Evolutionary conservation across 169 alveolate genomes (phyloP).

Genomic region (Eimeria praecox): DNA sequence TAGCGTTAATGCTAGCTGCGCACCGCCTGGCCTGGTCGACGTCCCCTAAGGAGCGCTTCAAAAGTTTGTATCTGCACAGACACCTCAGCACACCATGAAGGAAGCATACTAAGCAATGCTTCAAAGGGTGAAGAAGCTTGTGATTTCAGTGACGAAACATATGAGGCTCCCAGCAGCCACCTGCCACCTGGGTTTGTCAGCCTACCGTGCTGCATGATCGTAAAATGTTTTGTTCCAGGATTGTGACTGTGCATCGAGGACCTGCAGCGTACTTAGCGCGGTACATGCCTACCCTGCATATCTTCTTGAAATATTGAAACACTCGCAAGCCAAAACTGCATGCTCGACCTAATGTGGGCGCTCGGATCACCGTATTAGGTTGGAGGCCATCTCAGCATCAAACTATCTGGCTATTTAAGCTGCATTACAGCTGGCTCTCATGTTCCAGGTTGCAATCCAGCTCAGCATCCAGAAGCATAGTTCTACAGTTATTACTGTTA

Average conservation of each 20-base stretch:
- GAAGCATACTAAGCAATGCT: not conserved
- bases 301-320: not conserved
- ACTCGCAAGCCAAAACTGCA: not conserved
- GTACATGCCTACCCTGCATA: not conserved
- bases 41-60: conserved; percentile 4
- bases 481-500: not conserved
- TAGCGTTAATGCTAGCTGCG: conserved; percentile 49
- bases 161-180: not conserved
- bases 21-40: conserved; percentile 56
- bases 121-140: too few relatives aligned
- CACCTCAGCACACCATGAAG: not conserved
- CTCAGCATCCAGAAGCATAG: not conserved
- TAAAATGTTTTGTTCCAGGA: conserved; percentile 51
- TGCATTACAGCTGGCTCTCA: not conserved
- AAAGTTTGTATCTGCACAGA: not conserved
- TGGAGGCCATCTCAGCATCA: not conserved
- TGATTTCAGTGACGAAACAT: not conserved
- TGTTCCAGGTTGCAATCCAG: not conserved
- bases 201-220: conserved; percentile 54
- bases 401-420: not conserved
- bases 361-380: not conserved
- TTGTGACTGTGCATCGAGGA: conserved; percentile 63
- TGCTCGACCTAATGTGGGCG: not conserved
- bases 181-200: not conserved
- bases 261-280: conserved; percentile 9